A percentile compares a stretch with the other conserved stretches of the same genome.
Conservation (phyloP, 2,329 filamentous ascomycete genomes). For the Colletotrichum orchidophilum region DNA sequence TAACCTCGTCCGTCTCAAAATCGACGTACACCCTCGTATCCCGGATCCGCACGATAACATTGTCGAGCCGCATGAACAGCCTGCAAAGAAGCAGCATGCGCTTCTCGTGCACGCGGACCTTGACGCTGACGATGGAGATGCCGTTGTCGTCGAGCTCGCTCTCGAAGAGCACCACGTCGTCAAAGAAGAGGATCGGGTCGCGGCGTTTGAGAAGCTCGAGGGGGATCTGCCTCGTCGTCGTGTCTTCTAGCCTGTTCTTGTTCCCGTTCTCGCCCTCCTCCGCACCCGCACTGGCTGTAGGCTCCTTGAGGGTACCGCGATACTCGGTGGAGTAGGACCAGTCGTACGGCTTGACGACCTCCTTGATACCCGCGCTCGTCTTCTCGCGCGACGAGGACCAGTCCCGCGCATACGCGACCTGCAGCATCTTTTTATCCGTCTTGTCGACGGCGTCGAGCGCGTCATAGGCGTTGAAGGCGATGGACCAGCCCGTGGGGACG, state of each 20-base stretch:
- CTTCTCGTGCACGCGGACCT: slow-evolving; percentile 91
- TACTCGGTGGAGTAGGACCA: slow-evolving; percentile 97
- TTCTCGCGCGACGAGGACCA: slow-evolving; percentile 78
- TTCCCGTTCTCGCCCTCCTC: background rate
- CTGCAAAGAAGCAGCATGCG: slow-evolving; percentile 85
- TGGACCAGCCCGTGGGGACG: slow-evolving; percentile 76
- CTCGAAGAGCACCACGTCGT: slow-evolving; percentile 95
- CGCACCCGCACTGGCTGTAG: background rate
- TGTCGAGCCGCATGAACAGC: slow-evolving; percentile 93
- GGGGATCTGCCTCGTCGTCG: slow-evolving; percentile 68
- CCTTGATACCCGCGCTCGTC: slow-evolving; percentile 87
- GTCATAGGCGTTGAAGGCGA: slow-evolving; percentile 86
- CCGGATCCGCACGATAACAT: slow-evolving; percentile 85
- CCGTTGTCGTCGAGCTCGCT: slow-evolving; percentile 98
- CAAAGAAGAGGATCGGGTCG: slow-evolving; percentile 96
- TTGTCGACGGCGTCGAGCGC: slow-evolving; percentile 94
- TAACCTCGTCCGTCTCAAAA: slow-evolving; percentile 80
- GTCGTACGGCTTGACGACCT: slow-evolving; percentile 95
- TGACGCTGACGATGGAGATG: slow-evolving; percentile 88
- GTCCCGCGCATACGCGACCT: slow-evolving; percentile 90
- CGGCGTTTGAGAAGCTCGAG: slow-evolving; percentile 86
- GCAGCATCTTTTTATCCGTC: slow-evolving; percentile 88
- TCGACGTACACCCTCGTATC: slow-evolving; percentile 95
- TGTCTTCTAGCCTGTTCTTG: background rate
- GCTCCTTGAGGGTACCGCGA: slow-evolving; percentile 69